These are phyloP conservation scores for Cordyceps cicadae DNA, from an alignment of 2,329 filamentous ascomycete species.

Conservation along the genomic window DNA sequence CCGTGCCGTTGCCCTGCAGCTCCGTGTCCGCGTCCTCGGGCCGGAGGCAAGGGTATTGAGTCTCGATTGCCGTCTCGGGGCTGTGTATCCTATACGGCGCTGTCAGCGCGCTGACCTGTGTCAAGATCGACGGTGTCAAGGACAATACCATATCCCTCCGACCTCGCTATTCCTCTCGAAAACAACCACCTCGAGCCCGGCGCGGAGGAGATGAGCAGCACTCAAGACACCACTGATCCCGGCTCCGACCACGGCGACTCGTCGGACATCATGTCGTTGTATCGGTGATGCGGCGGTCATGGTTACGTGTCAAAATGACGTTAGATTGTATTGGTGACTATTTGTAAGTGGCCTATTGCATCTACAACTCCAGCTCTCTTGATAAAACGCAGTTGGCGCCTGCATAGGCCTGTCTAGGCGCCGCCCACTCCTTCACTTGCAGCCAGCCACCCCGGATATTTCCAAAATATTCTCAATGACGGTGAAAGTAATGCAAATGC, in stretches of 20 bases:
- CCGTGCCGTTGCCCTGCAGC: neutral
- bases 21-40: neutral
- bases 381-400: neutral
- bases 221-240: conserved; percentile 32
- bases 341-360: neutral
- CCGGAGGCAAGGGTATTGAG: neutral
- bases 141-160: conserved; percentile 32
- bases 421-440: neutral
- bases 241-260: conserved; percentile 32
- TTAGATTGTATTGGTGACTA: too few species aligned
- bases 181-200: conserved; percentile 28
- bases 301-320: too few species aligned
- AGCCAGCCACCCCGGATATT: neutral
- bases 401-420: neutral
- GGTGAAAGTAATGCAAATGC: neutral
- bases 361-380: neutral
- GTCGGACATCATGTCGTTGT: neutral
- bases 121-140: neutral
- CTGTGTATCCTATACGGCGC: neutral
- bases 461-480: neutral
- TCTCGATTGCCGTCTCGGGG: neutral
- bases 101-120: neutral
- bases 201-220: conserved; percentile 28
- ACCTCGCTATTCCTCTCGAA: conserved; percentile 28
- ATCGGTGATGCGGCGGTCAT: neutral